Base-by-base conservation (phyloP, 257 asterid species). In the Solanum lycopersicoides region DNA sequence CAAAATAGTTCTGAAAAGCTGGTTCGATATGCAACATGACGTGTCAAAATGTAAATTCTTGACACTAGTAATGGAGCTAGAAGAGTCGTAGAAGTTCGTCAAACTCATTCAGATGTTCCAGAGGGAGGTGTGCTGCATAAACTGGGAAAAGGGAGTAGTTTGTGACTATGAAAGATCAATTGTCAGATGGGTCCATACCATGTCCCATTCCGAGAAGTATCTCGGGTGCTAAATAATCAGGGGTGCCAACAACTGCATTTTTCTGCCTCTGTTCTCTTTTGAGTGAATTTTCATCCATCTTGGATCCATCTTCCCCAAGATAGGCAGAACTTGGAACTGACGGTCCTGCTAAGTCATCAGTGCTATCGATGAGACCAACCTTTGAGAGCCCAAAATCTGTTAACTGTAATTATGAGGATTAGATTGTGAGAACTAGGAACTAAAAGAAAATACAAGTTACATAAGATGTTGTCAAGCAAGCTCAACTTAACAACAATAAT, bases 201-300 rank as follows among this genome's bases (percentile, higher is more conserved):
- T 97, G 99, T 83, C 96, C 99, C 94, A 89, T 96, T 89, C 98
- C 99, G n/a, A 97, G 99, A 89, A 97, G 99, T 90, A 97, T 97
- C 92, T 97, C 99, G 10, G 99, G 99, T 83, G 99, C 99, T 95
- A 97, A 91, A 91, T 97, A 97, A 91, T 97, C 99, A 41, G 99
- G 99, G 86, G 99, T 97, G 82, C 99, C 99, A 84, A 95, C 98
- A 82, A 93, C 97, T 37, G 98, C 87, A 91, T 92, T 94, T 76
- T 94, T 95, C 88, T 94, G 94, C 88, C 98, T 91, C 87, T 92
- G 91, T 89, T 95, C 98, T 92, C 93, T 93, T 92, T 96, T 92
- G 82, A 83, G 88, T 79, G 97, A 89, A 75, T 98, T 90, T 41
- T 82, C 85, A 53, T 91, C 91, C 65, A 45, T 91, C 87, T 91